These are phyloP conservation scores for Blastobotrys malaysiensis DNA, from an alignment of 1,139 yeast species.

Conservation along the genomic window DNA sequence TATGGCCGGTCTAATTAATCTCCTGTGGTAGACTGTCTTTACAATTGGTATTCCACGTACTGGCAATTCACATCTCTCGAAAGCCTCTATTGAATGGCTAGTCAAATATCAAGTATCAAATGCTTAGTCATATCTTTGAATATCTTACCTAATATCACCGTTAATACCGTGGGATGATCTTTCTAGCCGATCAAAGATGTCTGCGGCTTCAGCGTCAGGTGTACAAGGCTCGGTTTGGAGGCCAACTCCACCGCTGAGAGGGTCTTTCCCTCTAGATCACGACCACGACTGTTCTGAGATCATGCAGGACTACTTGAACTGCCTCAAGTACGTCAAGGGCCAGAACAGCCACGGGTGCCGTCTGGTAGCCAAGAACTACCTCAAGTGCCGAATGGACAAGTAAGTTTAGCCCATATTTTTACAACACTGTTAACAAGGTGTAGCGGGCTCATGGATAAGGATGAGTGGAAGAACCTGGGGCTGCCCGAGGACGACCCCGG, in stretches of 20 bases:
- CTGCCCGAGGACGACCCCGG: constrained; percentile 56
- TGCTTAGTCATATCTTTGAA: too few species aligned
- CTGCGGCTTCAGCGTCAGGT: constrained; percentile 8
- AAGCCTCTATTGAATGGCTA: too few species aligned
- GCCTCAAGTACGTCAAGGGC: constrained; percentile 72
- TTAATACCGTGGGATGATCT: not conserved
- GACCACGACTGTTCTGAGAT: constrained; percentile 73
- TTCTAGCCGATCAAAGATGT: constrained; percentile 1
- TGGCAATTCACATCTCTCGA: too few species aligned
- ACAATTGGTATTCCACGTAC: too few species aligned
- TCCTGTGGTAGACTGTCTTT: too few species aligned
- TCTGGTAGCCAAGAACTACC: constrained; percentile 69
- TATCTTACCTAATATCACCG: not conserved
- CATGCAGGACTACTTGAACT: constrained; percentile 71
- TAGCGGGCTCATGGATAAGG: constrained; percentile 69
- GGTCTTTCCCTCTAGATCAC: constrained; percentile 93
- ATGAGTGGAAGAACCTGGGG: constrained; percentile 80
- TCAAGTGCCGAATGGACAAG: constrained; percentile 86
- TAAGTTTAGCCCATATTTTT: constrained; percentile 14
- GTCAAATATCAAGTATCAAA: too few species aligned
- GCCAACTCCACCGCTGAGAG: constrained; percentile 94
- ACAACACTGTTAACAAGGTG: constrained; percentile 3
- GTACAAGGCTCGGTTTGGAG: constrained; percentile 24
- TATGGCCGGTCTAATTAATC: too few species aligned
- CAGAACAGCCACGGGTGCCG: constrained; percentile 89